phyloP scores from a whole-genome alignment of 805 yeast genomes.

The Limtongia smithiae region DNA sequence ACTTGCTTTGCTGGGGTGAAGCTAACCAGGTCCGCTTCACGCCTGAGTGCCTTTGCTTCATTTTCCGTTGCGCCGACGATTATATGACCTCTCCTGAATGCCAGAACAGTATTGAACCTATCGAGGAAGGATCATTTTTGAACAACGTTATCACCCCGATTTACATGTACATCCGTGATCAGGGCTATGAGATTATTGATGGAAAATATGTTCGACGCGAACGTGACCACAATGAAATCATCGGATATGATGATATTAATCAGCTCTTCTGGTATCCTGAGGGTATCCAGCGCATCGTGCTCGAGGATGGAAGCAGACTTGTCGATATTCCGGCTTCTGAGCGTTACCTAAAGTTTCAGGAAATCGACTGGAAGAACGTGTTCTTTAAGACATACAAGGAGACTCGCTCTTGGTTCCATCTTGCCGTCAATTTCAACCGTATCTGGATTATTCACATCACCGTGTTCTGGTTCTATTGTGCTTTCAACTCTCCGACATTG shows the following conservation, averaged over 20 bases:
- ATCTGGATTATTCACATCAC: constrained; percentile 94
- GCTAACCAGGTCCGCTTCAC: constrained; percentile 88
- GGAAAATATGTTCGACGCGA: constrained; percentile 61
- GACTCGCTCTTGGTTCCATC: constrained; percentile 95
- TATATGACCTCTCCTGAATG: constrained; percentile 85
- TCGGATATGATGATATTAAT: constrained; percentile 94
- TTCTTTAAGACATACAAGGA: constrained; percentile 96
- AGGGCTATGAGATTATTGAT: constrained; percentile 56
- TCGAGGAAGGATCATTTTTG: constrained; percentile 68
- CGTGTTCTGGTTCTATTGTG: constrained; percentile 90
- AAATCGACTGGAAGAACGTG: constrained; percentile 85
- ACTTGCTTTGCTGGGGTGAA: constrained; percentile 70
- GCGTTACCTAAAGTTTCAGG: constrained; percentile 85
- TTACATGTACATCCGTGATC: constrained; percentile 63
- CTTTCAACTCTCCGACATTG: constrained; percentile 86
- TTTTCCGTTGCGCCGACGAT: constrained; percentile 92
- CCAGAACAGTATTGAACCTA: constrained; percentile 58
- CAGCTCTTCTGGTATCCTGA: constrained; percentile 99
- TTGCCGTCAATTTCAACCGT: constrained; percentile 93
- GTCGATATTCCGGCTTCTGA: constrained; percentile 87
- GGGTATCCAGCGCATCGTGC: constrained; percentile 87
- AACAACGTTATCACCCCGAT: constrained; percentile 91
- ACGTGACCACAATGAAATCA: constrained; percentile 60
- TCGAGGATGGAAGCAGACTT: constrained; percentile 88
- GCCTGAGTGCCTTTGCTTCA: constrained; percentile 83